Evolutionary conservation across 2,329 filamentous ascomycete species (phyloP).

Genomic region (Xylogone sp.): DNA sequence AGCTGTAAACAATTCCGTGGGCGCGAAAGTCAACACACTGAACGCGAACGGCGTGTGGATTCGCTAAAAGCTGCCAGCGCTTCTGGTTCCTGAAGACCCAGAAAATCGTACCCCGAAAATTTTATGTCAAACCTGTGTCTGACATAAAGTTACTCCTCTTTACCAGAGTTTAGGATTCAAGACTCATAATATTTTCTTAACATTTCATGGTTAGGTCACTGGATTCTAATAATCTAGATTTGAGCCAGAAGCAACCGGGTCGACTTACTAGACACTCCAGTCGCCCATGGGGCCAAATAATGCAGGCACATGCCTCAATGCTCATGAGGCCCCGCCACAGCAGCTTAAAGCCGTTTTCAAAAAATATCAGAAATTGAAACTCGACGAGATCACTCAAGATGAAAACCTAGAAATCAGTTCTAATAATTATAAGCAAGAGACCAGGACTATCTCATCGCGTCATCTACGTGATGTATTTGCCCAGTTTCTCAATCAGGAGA

Average conservation of each 20-base stretch:
- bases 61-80: slow-evolving; percentile 11
- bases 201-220: too few relatives aligned
- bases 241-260: too few relatives aligned
- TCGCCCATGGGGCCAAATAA: too few relatives aligned
- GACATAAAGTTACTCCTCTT: too few relatives aligned
- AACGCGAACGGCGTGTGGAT: slow-evolving; percentile 10
- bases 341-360: slow-evolving; percentile 72
- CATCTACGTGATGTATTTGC: slow-evolving; percentile 41
- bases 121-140: too few relatives aligned
- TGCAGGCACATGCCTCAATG: slow-evolving; percentile 48
- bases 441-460: slow-evolving; percentile 38
- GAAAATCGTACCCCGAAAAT: too few relatives aligned
- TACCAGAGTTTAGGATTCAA: too few relatives aligned
- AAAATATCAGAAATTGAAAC: slow-evolving; percentile 59
- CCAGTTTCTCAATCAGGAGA: slow-evolving; percentile 29
- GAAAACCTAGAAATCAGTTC: slow-evolving; percentile 52
- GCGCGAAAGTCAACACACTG: slow-evolving; percentile 12
- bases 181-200: too few relatives aligned
- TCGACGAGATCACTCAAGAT: slow-evolving; percentile 46
- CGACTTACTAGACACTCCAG: too few relatives aligned
- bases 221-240: too few relatives aligned
- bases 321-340: slow-evolving; percentile 73
- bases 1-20: slow-evolving; percentile 15
- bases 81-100: background rate
- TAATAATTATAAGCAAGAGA: slow-evolving; percentile 21